Base-by-base conservation (phyloP, 805 yeast species). In the Ogataea salicorniae region DNA sequence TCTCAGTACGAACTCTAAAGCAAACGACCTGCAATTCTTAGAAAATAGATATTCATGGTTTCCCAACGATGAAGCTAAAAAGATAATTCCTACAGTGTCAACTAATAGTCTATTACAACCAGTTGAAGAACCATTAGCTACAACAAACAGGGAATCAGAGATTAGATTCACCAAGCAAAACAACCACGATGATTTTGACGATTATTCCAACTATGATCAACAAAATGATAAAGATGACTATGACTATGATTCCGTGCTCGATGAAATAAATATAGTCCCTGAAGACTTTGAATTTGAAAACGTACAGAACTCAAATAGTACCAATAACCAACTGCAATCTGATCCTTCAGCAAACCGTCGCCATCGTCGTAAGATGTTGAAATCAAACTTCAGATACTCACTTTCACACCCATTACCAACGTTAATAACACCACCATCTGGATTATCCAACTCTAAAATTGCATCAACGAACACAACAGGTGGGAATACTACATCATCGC, bases 241-340 rank as follows among this genome's bases (percentile, higher is more conserved):
- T 14, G 38, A 41, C 18, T 39, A 58, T 40, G 66, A 61, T 38
- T 58, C 64, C 2, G 39, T 64, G 47, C 46, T 69, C 15, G 72
- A 68, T 49, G 73, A 69, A 48, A 57, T 67, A 29, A 69, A 69
- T 42, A 54, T 52, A 34, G 47, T 69, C 5, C 72, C 72, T 1
- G 72, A 66, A 44, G 73, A 69, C 47, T 67, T 49, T 45, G 71
- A 66, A 7, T 59, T 59, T 49, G 60, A 58, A 3, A 50, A 42
- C 9, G 7, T 9, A 26, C 37, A 15, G 16, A 11, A 23, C 16
- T 34, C 26, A 34, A 37, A 6, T 26, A 26, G 31, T 26, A 26
- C 31, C 31, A 26, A 9, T 11, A 26, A 34, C 13, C 36, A 15
- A 29, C 14, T 34, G 22, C 15, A 34, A 23, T 15, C n/a, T 16